Conservation (phyloP, 2,329 filamentous ascomycete species). For the Hypoxylon sp. region DNA sequence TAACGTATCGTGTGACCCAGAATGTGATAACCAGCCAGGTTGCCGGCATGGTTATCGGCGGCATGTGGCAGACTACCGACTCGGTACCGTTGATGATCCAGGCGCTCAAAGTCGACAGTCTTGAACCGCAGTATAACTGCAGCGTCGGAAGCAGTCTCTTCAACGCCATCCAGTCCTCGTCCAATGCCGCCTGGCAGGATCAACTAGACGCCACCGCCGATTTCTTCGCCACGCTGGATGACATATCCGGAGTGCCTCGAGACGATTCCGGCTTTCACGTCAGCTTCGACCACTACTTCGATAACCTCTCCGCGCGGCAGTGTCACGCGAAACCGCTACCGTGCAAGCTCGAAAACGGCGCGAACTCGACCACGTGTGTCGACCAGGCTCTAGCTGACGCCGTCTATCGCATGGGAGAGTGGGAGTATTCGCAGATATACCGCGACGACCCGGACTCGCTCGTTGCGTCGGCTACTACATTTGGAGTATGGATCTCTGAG, state of each 20-base stretch:
- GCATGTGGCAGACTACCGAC: slow-evolving; percentile 65
- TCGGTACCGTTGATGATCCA: slow-evolving; percentile 59
- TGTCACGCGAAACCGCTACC: slow-evolving; percentile 78
- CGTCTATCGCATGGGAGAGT: slow-evolving; percentile 79
- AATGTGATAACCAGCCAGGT: slow-evolving; percentile 86
- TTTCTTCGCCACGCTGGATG: slow-evolving; percentile 69
- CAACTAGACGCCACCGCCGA: slow-evolving; percentile 66
- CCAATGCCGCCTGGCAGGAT: slow-evolving; percentile 63
- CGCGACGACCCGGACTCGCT: slow-evolving; percentile 71
- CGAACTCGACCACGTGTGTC: slow-evolving; percentile 65
- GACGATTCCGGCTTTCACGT: slow-evolving; percentile 70
- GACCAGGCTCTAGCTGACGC: slow-evolving; percentile 68
- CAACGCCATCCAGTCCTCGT: slow-evolving; percentile 53
- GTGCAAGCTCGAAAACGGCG: slow-evolving; percentile 61
- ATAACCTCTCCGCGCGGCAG: slow-evolving; percentile 80
- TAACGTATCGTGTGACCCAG: slow-evolving; percentile 77
- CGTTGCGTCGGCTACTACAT: slow-evolving; percentile 65
- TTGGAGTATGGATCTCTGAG: slow-evolving; percentile 79
- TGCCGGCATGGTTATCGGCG: slow-evolving; percentile 75
- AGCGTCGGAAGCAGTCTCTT: slow-evolving; percentile 55
- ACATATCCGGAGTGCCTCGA: slow-evolving; percentile 69
- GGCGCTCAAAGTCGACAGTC: slow-evolving; percentile 69
- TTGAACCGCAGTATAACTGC: slow-evolving; percentile 79
- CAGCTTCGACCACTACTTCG: slow-evolving; percentile 83
- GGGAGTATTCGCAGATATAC: slow-evolving; percentile 82